A percentile compares a stretch with the other conserved stretches of the same genome.
These are phyloP conservation scores for Globisporangium radiosum DNA, from an alignment of 352 stramenopile species.

Conservation along the genomic window DNA sequence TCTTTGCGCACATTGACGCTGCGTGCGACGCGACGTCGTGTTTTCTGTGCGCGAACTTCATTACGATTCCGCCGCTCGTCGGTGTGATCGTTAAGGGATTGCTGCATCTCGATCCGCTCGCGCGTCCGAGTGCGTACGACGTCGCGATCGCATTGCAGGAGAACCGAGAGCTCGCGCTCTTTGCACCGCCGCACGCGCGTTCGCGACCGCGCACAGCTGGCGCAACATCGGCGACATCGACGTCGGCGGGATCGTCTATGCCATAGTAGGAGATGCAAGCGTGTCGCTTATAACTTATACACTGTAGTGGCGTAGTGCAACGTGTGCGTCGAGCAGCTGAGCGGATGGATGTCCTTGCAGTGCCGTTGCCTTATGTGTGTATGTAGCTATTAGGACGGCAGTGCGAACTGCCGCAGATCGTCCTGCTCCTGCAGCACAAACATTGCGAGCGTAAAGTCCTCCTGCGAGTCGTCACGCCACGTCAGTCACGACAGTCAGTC, in stretches of 20 bases:
- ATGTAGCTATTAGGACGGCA: slow-evolving; percentile 1
- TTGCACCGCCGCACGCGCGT: slow-evolving; percentile 20
- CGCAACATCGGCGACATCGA: neutral
- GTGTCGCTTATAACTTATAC: slow-evolving; percentile 7
- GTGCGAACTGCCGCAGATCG: slow-evolving; percentile 26
- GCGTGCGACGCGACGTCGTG: slow-evolving; percentile 48
- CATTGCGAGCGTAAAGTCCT: slow-evolving; percentile 63
- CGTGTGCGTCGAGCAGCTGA: no score
- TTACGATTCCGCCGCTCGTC: slow-evolving; percentile 68
- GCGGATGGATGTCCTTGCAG: no score
- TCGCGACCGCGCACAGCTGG: neutral
- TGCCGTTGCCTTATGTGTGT: neutral
- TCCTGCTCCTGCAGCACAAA: slow-evolving; percentile 52
- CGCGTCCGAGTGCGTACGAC: slow-evolving; percentile 64
- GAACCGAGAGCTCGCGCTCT: slow-evolving; percentile 50
- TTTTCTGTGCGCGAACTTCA: slow-evolving; percentile 73
- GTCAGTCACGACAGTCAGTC: neutral
- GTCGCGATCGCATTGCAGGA: slow-evolving; percentile 63
- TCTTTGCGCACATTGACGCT: slow-evolving; percentile 75
- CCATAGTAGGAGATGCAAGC: neutral
- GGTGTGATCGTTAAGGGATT: slow-evolving; percentile 73
- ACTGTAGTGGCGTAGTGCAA: neutral
- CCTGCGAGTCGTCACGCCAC: slow-evolving; percentile 19
- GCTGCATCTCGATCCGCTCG: slow-evolving; percentile 60
- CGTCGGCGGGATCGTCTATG: neutral